These are phyloP conservation scores for Fraxinus sp. DNA, from an alignment of 305 asterid species.

Conservation along the genomic window DNA sequence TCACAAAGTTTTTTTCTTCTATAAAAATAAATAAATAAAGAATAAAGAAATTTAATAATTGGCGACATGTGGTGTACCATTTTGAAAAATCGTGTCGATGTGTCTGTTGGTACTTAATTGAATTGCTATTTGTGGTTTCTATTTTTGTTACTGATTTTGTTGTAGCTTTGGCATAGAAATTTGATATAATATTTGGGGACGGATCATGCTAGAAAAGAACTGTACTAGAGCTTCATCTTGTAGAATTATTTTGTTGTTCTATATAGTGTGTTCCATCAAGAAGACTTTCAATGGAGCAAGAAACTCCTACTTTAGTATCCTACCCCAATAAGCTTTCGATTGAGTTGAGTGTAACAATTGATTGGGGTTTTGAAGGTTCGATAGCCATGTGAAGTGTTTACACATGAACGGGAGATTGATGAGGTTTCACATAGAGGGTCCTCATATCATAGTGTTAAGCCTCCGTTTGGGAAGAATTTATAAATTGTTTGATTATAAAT, in stretches of 20 bases:
- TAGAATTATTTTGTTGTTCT: background rate
- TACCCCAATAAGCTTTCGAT: background rate
- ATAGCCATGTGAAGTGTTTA: background rate
- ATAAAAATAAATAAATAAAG: too few relatives aligned
- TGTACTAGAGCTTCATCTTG: background rate
- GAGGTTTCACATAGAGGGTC: background rate
- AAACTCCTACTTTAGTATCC: background rate
- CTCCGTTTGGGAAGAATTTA: background rate
- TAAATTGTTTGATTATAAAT: too few relatives aligned
- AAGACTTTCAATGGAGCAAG: background rate
- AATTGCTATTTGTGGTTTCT: background rate
- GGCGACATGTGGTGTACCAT: background rate
- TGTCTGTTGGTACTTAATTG: background rate
- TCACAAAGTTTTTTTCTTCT: background rate
- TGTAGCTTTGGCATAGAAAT: background rate
- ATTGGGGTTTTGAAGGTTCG: background rate
- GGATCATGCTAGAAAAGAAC: background rate
- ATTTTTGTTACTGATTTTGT: background rate
- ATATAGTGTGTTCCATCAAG: background rate
- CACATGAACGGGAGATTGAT: background rate
- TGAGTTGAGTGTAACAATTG: background rate
- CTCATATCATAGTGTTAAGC: background rate
- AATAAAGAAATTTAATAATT: background rate
- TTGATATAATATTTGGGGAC: background rate
- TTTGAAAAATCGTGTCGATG: background rate